Base-by-base conservation (phyloP, 1,139 yeast genomes). In the Kurtzmaniella quercitrusa region DNA sequence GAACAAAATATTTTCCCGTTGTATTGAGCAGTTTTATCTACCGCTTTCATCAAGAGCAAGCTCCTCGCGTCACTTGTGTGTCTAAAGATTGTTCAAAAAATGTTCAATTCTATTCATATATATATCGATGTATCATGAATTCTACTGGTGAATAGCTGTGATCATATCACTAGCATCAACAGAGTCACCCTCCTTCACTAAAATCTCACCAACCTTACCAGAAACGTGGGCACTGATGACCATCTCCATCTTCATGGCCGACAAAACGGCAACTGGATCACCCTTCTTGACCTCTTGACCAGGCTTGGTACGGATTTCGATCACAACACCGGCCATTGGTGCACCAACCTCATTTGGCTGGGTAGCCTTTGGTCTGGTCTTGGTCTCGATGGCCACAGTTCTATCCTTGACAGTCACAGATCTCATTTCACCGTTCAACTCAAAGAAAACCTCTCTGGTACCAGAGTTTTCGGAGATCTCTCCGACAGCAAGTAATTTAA, bases 231-330 rank as follows among this genome's bases (percentile, higher is more conserved):
- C 93, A 61, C 91, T 80, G 54, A 93, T 91, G 42, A 93, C 95
- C 98, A 93, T 93, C 74, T 93, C 99, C 98, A 94, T 94, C 80
- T 94, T 94, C 99, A 93, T 94, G 51, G 99, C 98, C 60, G 94
- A 83, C 59, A 93, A 76, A 23, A 93, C 96, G 45, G 95, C 95
- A 55, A 93, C 67, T 36, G 97, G 94, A 61, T 93, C 96, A 53
- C 99, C 98, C 80, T 91, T 93, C 78, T 87, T 88, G 52, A 94
- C 96, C 53, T 84, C 85, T 42, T 82, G 75, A 48, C 95, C 96
- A 54, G 80, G 80, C 70, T 88, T 87, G 48, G 88, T 87, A 60
- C 95, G 88, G 45, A 93, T 84, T 68, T 94, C 98, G 53, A 93
- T 88, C 46, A 93, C 89, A 49, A 93, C 98, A 72, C 99, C 99